Conservation (phyloP, 306 rosid species). For the Casuarina glauca region DNA sequence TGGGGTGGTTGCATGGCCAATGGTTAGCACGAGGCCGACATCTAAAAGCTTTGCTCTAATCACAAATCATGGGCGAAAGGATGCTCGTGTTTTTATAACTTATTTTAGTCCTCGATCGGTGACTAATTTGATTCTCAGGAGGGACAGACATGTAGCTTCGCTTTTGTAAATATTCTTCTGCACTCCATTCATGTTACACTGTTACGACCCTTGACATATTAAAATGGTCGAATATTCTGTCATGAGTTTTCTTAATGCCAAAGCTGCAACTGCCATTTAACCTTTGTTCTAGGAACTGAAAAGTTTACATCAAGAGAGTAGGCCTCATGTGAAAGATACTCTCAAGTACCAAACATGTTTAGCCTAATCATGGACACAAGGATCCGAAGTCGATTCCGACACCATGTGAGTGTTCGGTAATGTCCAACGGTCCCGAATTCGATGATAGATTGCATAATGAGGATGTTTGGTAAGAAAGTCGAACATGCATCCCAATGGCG, state of each 20-base stretch:
- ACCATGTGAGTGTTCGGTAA: constrained; percentile 5
- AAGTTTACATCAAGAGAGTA: not conserved
- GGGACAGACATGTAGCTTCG: not conserved
- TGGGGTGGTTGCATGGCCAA: not conserved
- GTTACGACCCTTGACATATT: not conserved
- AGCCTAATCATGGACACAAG: not conserved
- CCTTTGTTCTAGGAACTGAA: not conserved
- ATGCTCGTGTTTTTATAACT: not conserved
- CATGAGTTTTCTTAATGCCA: constrained; percentile 26
- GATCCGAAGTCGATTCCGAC: not conserved
- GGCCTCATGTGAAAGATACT: constrained; percentile 17
- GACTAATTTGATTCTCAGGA: not conserved
- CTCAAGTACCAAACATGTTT: not conserved
- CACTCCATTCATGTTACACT: not conserved
- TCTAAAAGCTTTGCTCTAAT: not conserved
- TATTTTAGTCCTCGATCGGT: not conserved
- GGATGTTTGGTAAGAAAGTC: not conserved
- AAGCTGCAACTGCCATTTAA: constrained; percentile 28
- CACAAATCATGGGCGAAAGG: constrained; percentile 25
- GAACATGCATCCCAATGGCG: not conserved
- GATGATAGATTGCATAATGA: constrained; percentile 8
- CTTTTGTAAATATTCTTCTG: not conserved
- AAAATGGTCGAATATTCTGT: constrained; percentile 22
- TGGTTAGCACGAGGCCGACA: constrained; percentile 28
- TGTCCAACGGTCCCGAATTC: not conserved